Percentiles rank a stretch among this genome's conserved stretches.
Evolutionary conservation across 164 flowering plant genomes (phyloP).

Genomic region (Piper betle): DNA sequence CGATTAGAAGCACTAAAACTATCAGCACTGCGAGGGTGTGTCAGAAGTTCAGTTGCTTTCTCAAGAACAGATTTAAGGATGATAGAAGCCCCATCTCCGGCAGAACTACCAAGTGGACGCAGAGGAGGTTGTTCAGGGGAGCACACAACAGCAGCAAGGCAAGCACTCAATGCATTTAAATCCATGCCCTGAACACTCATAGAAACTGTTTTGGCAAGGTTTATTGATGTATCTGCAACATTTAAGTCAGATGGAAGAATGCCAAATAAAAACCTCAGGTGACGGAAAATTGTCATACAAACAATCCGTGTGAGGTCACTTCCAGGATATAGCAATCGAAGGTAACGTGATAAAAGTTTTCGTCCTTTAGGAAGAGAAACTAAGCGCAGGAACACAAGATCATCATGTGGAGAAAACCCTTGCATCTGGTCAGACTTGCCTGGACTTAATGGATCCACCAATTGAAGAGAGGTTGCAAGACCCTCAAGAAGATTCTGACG

Average conservation of each 20-base stretch:
- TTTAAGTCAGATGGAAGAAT: slow-evolving; percentile 47
- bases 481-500: slow-evolving; percentile 66
- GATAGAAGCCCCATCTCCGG: slow-evolving; percentile 81
- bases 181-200: slow-evolving; percentile 60
- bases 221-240: slow-evolving; percentile 39
- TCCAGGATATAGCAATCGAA: slow-evolving; percentile 61
- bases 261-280: slow-evolving; percentile 83
- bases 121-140: slow-evolving; percentile 91
- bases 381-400: slow-evolving; percentile 69
- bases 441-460: slow-evolving; percentile 65
- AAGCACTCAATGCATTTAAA: slow-evolving; percentile 71
- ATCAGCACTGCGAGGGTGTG: slow-evolving; percentile 40
- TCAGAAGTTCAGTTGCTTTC: slow-evolving; percentile 67
- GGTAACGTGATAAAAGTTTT: slow-evolving; percentile 56
- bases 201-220: slow-evolving; percentile 46
- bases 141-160: slow-evolving; percentile 89
- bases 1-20: slow-evolving; percentile 39
- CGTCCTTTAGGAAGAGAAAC: slow-evolving; percentile 85
- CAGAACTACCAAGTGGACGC: slow-evolving; percentile 77
- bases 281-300: slow-evolving; percentile 90
- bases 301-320: slow-evolving; percentile 67
- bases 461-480: slow-evolving; percentile 76
- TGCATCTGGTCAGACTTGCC: slow-evolving; percentile 38
- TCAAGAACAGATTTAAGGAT: slow-evolving; percentile 67
- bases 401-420: slow-evolving; percentile 44